Evolutionary conservation across 1,284 basidiomycete species (phyloP).

Genomic region (Nidula niveotomentosa): DNA sequence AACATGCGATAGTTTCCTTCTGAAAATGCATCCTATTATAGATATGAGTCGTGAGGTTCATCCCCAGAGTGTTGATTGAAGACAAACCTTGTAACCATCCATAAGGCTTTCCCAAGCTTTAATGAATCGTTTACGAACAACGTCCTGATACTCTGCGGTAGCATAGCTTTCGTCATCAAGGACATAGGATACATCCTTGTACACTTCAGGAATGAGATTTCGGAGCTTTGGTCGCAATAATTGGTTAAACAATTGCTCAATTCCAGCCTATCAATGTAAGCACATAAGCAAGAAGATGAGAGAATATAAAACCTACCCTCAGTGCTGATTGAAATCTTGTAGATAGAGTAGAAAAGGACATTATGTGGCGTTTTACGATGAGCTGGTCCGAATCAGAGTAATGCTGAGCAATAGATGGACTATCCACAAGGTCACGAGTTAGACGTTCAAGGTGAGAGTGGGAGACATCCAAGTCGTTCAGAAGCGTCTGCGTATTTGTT

Average conservation of each 20-base stretch:
- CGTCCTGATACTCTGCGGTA: slow-evolving; percentile 81
- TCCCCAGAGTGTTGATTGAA: no score
- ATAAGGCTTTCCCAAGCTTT: slow-evolving; percentile 84
- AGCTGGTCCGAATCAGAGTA: slow-evolving; percentile 66
- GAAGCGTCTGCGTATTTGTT: slow-evolving; percentile 55
- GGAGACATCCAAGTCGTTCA: slow-evolving; percentile 91
- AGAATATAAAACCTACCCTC: slow-evolving; percentile 47
- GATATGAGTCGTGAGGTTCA: slow-evolving; percentile 2
- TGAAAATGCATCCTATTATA: slow-evolving; percentile 74
- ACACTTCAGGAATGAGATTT: slow-evolving; percentile 82
- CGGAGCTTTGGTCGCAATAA: slow-evolving; percentile 85
- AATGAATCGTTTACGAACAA: slow-evolving; percentile 86
- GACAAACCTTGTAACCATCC: slow-evolving; percentile 78
- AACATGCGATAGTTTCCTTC: slow-evolving; percentile 87
- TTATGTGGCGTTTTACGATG: slow-evolving; percentile 43
- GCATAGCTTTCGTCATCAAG: slow-evolving; percentile 89
- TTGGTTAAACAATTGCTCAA: slow-evolving; percentile 95
- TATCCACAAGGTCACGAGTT: slow-evolving; percentile 64
- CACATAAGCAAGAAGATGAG: slow-evolving; percentile 9
- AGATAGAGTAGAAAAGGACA: slow-evolving; percentile 51
- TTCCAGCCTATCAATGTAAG: slow-evolving; percentile 56
- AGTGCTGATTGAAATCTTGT: slow-evolving; percentile 70
- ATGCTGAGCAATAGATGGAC: slow-evolving; percentile 61
- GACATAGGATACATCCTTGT: slow-evolving; percentile 87
- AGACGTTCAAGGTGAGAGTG: slow-evolving; percentile 85